phyloP scores from a whole-genome alignment of 2,329 filamentous ascomycete species.

The Penicillium sp. region DNA sequence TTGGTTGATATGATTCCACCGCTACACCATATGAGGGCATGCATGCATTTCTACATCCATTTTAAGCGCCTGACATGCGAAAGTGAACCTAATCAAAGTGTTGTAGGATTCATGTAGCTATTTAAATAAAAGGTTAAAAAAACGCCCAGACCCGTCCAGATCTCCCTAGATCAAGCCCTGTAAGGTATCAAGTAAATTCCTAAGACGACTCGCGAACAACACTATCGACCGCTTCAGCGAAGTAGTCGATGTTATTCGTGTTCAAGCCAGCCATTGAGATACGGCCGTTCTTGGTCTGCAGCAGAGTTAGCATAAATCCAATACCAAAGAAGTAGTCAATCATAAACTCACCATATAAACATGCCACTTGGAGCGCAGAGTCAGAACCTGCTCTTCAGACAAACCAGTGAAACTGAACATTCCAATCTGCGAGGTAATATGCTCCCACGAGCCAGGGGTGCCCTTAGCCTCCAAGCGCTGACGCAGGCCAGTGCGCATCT shows the following conservation, averaged over 20 bases:
- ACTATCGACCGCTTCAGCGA: slow-evolving; percentile 84
- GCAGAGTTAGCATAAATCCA: background rate
- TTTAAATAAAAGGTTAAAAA: slow-evolving; percentile 2
- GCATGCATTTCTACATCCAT: no score
- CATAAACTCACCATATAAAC: slow-evolving; percentile 49
- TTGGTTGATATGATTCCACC: no score
- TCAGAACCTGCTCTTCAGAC: slow-evolving; percentile 50
- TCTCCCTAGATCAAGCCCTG: background rate
- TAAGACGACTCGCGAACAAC: slow-evolving; percentile 61
- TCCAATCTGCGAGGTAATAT: slow-evolving; percentile 98
- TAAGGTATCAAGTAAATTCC: slow-evolving; percentile 8
- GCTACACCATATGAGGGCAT: no score
- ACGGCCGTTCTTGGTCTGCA: slow-evolving; percentile 85
- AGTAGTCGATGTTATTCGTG: slow-evolving; percentile 86
- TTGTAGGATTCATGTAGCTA: background rate
- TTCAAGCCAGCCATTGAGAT: slow-evolving; percentile 99
- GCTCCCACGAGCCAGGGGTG: slow-evolving; percentile 91
- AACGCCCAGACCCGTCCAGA: slow-evolving; percentile 8
- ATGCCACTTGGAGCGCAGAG: slow-evolving; percentile 51
- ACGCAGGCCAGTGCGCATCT: slow-evolving; percentile 80
- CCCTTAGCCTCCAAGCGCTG: slow-evolving; percentile 78
- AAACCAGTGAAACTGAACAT: slow-evolving; percentile 88
- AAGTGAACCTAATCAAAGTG: no score
- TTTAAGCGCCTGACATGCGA: no score
- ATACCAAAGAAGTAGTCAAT: background rate